A percentile compares a stretch with the other conserved stretches of the same genome.
Evolutionary conservation across 2,329 filamentous ascomycete species (phyloP).

Genomic region (Cladosporium sp.): DNA sequence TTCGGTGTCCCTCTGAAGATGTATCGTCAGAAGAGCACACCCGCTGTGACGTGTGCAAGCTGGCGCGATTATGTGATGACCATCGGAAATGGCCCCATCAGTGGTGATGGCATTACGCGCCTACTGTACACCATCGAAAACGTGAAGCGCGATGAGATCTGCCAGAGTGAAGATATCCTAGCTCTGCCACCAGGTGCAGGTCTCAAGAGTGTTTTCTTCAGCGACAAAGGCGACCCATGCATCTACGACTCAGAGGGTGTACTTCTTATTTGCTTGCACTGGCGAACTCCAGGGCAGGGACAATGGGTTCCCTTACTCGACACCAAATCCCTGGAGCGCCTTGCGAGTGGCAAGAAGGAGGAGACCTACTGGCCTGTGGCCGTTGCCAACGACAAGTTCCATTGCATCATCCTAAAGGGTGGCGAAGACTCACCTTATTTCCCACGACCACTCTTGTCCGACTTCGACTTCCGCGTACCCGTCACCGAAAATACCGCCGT

Average conservation of each 20-base stretch:
- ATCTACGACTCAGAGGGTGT: conserved; percentile 94
- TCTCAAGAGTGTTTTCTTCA: conserved; percentile 86
- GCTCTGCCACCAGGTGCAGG: conserved; percentile 74
- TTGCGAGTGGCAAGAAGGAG: conserved; percentile 80
- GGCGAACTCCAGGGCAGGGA: conserved; percentile 82
- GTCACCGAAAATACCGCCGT: conserved; percentile 59
- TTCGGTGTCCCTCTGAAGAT: conserved; percentile 88
- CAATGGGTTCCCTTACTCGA: conserved; percentile 92
- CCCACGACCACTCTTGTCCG: conserved; percentile 82
- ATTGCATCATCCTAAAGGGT: conserved; percentile 98
- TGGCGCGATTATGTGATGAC: conserved; percentile 97
- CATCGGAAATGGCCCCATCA: conserved; percentile 86
- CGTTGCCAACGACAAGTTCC: conserved; percentile 86
- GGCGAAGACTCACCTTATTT: conserved; percentile 92
- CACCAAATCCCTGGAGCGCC: conserved; percentile 77
- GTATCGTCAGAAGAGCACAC: conserved; percentile 86
- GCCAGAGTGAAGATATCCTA: conserved; percentile 89
- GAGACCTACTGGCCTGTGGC: conserved; percentile 96
- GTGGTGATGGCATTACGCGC: conserved; percentile 73
- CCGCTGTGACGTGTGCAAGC: conserved; percentile 88
- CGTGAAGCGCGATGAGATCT: conserved; percentile 88
- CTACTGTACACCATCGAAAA: conserved; percentile 93
- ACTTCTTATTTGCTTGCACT: conserved; percentile 83
- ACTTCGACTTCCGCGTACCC: conserved; percentile 90
- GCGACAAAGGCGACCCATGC: conserved; percentile 89